Conservation (phyloP, 495 filamentous ascomycete genomes). For the Apiosordaria backusii region DNA sequence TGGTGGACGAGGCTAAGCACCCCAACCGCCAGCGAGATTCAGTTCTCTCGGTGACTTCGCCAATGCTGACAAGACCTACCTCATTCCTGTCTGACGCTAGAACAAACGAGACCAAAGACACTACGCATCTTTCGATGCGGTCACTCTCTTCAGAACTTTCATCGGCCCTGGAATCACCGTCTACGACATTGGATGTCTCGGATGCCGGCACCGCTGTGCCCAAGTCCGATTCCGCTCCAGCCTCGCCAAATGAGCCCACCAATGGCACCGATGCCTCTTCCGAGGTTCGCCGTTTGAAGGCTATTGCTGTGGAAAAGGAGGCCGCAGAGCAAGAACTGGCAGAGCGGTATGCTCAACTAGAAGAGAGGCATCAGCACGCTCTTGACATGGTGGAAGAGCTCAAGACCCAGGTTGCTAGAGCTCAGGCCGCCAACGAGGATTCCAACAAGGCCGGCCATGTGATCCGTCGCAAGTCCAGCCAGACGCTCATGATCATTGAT, state of each 20-base stretch:
- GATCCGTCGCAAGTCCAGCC: conserved; percentile 90
- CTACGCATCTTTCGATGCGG: conserved; percentile 79
- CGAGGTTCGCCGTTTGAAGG: conserved; percentile 69
- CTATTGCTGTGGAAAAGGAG: conserved; percentile 71
- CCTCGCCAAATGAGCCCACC: conserved; percentile 30
- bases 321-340: conserved; percentile 65
- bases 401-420: conserved; percentile 77
- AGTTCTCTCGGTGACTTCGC: conserved; percentile 52
- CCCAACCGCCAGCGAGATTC: conserved; percentile 52
- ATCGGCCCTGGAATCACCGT: conserved; percentile 80
- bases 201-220: conserved; percentile 50
- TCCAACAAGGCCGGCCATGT: conserved; percentile 62
- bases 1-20: conserved; percentile 77
- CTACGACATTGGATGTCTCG: conserved; percentile 56
- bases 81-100: conserved; percentile 92
- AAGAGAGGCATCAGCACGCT: conserved; percentile 75
- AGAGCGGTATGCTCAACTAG: conserved; percentile 74
- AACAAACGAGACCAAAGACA: conserved; percentile 70
- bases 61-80: conserved; percentile 61
- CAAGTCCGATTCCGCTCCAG: conserved; percentile 30
- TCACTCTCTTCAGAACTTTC: conserved; percentile 96
- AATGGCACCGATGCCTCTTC: conserved; percentile 42
- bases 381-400: conserved; percentile 84
- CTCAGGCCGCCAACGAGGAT: conserved; percentile 56
- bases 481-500: conserved; percentile 85